Base-by-base conservation (phyloP, 352 stramenopile species). In the Globisporangium splendens region DNA sequence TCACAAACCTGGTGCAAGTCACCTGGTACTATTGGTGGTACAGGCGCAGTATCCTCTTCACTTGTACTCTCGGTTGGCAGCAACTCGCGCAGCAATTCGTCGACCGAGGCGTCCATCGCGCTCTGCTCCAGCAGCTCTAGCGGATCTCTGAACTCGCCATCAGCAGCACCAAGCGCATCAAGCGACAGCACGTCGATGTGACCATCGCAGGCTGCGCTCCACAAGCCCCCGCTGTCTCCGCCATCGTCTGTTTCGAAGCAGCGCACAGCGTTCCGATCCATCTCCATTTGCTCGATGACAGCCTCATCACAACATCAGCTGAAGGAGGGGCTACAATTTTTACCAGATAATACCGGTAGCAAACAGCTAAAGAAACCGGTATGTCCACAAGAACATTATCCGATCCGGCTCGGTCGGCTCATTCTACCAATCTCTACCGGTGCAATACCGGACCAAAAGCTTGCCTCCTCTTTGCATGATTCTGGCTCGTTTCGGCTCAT, bases 1-100 rank as follows among this genome's bases (percentile, higher is more conserved):
- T 8, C 39, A 4, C 17, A 15, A 4, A 44, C 10, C 3, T n/a
- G 8, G 39, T 18, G 12, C 17, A 8, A 3, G 10, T 44, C 39
- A 18, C 2, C 3, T 10, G 1, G 17, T 44, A 44, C 39, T 15
- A 3, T 15, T 4, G 39, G n/a, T n/a, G n/a, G n/a, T n/a, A n/a
- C n/a, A n/a, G n/a, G n/a, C 12, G 3, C 13, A 44, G 39, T 3
- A 50, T 11, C 8, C 1, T 54, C 15, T 18, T 44, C 39, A 12
- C 39, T 44, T n/a, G 39, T 44, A 8, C 0, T 8, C 17, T 44
- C 39, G 10, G 21, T 54, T 14, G 33, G 18, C n/a, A 54, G 17
- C 49, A 28, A 54, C n/a, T 54, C 39, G 39, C 39, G 39, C 39
- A 44, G 39, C 39, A 44, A 44, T 18, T n/a, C 39, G 17, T 44